These are phyloP conservation scores for Pisolithus microcarpus DNA, from an alignment of 768 basidiomycete genomes.

Conservation along the genomic window DNA sequence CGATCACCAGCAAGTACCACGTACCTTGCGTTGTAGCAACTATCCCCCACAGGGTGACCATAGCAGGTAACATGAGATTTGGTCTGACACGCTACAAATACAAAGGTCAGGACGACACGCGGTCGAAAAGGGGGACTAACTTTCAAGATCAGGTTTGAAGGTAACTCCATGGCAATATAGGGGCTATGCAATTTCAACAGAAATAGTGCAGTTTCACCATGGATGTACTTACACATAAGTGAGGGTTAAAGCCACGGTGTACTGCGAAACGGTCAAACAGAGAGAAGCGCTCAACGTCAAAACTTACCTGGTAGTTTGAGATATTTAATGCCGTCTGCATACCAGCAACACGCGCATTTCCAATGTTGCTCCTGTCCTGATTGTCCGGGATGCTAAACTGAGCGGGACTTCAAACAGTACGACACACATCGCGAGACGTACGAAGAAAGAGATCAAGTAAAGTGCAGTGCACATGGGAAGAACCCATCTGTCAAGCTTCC, in stretches of 20 bases:
- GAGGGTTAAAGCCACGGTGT: constrained; percentile 27
- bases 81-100: constrained; percentile 37
- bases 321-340: constrained; percentile 43
- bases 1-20: neutral
- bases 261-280: constrained; percentile 18
- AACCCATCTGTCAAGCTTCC: constrained; percentile 42
- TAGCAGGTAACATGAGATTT: constrained; percentile 52
- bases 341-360: constrained; percentile 57
- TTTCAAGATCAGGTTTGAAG: constrained; percentile 54
- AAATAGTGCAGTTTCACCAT: neutral
- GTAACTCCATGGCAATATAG: constrained; percentile 53
- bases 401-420: neutral
- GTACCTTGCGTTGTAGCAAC: constrained; percentile 54
- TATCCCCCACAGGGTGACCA: constrained; percentile 66
- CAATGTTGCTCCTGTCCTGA: constrained; percentile 40
- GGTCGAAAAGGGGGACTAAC: constrained; percentile 8
- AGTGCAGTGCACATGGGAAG: constrained; percentile 44
- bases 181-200: constrained; percentile 25
- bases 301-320: constrained; percentile 20
- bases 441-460: constrained; percentile 48
- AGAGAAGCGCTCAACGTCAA: neutral
- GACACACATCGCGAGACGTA: constrained; percentile 19
- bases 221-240: constrained; percentile 16
- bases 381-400: neutral
- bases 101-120: neutral